These are phyloP conservation scores for Camellia sinensis DNA, from an alignment of 148 eudicot species.

Conservation along the genomic window DNA sequence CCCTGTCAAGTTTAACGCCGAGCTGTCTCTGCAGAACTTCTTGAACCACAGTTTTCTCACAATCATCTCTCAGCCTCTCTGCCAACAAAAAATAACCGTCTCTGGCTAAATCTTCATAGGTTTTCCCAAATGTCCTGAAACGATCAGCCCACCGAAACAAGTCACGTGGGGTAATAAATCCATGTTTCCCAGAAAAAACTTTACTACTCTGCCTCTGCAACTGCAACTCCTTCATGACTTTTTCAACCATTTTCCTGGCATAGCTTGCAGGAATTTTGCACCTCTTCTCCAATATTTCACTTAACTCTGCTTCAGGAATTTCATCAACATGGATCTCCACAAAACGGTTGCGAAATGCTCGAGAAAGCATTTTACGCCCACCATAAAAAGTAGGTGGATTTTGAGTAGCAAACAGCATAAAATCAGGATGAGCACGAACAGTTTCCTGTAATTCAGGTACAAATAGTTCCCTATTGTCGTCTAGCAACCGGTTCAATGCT, in stretches of 20 bases:
- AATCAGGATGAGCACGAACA: constrained; percentile 81
- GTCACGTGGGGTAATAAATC: constrained; percentile 95
- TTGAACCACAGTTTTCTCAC: constrained; percentile 69
- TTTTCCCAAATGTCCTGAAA: constrained; percentile 49
- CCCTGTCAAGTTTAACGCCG: constrained; percentile 39
- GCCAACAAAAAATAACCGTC: constrained; percentile 92
- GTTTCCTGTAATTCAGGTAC: constrained; percentile 86
- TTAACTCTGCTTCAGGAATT: constrained; percentile 77
- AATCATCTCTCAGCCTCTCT: constrained; percentile 81
- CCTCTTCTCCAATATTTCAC: constrained; percentile 62
- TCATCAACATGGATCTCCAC: constrained; percentile 98
- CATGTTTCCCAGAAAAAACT: constrained; percentile 97
- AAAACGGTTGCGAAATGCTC: constrained; percentile 99
- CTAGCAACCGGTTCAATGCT: constrained; percentile 88
- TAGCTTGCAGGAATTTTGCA: constrained; percentile 70
- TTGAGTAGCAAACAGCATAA: constrained; percentile 97
- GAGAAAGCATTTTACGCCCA: constrained; percentile 95
- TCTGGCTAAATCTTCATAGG: constrained; percentile 74
- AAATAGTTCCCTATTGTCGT: constrained; percentile 92
- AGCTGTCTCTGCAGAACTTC: constrained; percentile 74
- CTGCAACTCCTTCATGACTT: constrained; percentile 91
- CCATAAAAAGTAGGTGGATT: constrained; percentile 97
- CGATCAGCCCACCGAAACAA: constrained; percentile 95
- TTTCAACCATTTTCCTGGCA: constrained; percentile 78
- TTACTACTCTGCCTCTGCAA: constrained; percentile 86